phyloP scores from a whole-genome alignment of 2,329 filamentous ascomycete genomes.

The Whalleya microplaca region DNA sequence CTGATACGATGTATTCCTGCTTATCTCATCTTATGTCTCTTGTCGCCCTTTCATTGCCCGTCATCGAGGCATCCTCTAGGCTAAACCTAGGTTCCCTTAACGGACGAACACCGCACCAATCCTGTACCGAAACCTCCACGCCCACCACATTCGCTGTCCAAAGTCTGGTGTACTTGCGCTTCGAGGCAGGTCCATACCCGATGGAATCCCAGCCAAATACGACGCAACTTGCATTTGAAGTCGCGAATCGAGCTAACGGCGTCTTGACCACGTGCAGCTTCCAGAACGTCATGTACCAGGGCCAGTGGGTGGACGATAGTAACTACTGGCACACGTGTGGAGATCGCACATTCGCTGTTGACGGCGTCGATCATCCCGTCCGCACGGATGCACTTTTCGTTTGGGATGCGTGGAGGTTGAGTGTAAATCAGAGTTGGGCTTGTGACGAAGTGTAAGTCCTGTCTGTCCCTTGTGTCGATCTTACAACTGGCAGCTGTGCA shows the following conservation, averaged over 20 bases:
- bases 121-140: constrained; percentile 13
- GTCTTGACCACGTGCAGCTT: constrained; percentile 17
- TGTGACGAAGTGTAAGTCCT: constrained; percentile 25
- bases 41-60: background rate
- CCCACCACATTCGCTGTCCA: constrained; percentile 20
- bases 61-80: background rate
- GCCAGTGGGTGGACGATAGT: constrained; percentile 19
- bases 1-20: constrained; percentile 1
- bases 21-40: background rate
- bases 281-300: constrained; percentile 13
- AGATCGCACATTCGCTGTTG: constrained; percentile 16
- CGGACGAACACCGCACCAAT: background rate
- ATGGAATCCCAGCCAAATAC: constrained; percentile 16
- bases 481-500: too few relatives aligned
- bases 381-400: constrained; percentile 25
- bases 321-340: constrained; percentile 29
- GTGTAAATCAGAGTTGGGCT: constrained; percentile 32
- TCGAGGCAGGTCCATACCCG: constrained; percentile 5
- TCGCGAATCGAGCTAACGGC: constrained; percentile 23
- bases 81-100: background rate
- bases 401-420: constrained; percentile 28
- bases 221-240: constrained; percentile 22
- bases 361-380: constrained; percentile 17
- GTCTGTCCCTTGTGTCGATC: background rate
- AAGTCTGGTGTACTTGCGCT: constrained; percentile 13